Evolutionary conservation across 768 basidiomycete genomes (phyloP), one percentile per base, ranked within the genome.

Genomic region (Lactarius trivialis): DNA sequence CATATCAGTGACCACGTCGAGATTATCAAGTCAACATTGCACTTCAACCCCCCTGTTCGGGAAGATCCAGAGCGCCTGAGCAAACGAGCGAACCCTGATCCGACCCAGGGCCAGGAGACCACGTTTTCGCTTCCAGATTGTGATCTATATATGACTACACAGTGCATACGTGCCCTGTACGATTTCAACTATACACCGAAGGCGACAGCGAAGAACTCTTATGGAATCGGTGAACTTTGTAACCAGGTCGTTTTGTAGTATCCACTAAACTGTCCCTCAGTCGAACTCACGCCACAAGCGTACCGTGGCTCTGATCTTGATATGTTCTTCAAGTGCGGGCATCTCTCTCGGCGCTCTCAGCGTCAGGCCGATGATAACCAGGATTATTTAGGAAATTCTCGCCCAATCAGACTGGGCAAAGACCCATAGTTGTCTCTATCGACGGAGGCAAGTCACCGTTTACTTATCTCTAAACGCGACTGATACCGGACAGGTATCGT

Each of bases 121-220:
- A 66, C 37, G 19, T 60, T 48, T n/a, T 58, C 48, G 51, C 65
- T 78, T 34, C 55, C 34, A 2, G 61, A 71, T 9, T 79, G 78
- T 55, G 76, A 77, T 49, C 50, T 65, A 1, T 56, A 69, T 17
- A 81, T 84, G 55, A 87, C 85, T 0, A 84, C 85, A 7, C 65
- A 76, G 6, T 88, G 85, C 68, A 74, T 88, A 58, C 74, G 81
- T n/a, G n/a, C n/a, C n/a, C n/a, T n/a, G n/a, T n/a, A n/a, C n/a
- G n/a, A n/a, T n/a, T n/a, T n/a, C n/a, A n/a, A n/a, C n/a, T n/a
- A n/a, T n/a, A n/a, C n/a, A n/a, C n/a, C n/a, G n/a, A n/a, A n/a
- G n/a, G n/a, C n/a, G n/a, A n/a, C n/a, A n/a, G n/a, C n/a, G n/a
- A n/a, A n/a, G n/a, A n/a, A n/a, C n/a, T n/a, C n/a, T n/a, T n/a